A percentile compares a stretch with the other conserved stretches of the same genome.
Conservation (phyloP, 2,329 filamentous ascomycete species). For the Monosporascus sp. region DNA sequence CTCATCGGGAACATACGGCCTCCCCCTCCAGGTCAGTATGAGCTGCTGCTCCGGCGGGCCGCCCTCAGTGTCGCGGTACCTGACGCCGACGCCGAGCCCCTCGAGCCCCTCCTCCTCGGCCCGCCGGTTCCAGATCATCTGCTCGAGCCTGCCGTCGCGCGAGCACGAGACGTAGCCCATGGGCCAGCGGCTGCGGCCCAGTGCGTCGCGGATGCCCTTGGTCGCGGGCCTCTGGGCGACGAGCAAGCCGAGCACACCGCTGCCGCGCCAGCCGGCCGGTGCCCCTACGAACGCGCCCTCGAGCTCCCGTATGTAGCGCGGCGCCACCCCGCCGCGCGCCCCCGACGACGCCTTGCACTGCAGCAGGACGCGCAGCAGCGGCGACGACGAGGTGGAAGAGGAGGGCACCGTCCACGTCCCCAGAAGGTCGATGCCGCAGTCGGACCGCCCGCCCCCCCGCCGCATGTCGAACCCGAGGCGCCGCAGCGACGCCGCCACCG, state of each 20-base stretch:
- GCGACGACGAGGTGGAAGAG: conserved; percentile 13
- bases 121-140: conserved; percentile 67
- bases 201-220: conserved; percentile 68
- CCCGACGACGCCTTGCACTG: conserved; percentile 65
- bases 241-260: conserved; percentile 60
- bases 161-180: conserved; percentile 66
- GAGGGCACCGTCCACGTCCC: conserved; percentile 61
- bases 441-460: conserved; percentile 60
- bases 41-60: conserved; percentile 32
- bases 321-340: conserved; percentile 40
- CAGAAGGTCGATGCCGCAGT: conserved; percentile 69
- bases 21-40: conserved; percentile 47
- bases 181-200: conserved; percentile 62
- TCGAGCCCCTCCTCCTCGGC: conserved; percentile 59
- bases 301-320: conserved; percentile 64
- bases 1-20: conserved; percentile 13
- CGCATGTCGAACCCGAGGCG: conserved; percentile 58
- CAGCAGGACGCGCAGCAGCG: conserved; percentile 41
- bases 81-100: conserved; percentile 48
- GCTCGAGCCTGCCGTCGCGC: conserved; percentile 50
- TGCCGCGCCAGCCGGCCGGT: conserved; percentile 64
- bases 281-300: conserved; percentile 73
- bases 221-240: conserved; percentile 67
- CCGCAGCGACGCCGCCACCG: conserved; percentile 48
- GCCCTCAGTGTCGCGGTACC: conserved; percentile 26